These are phyloP conservation scores for Quercus wislizeni DNA, from an alignment of 306 rosid species.

Conservation along the genomic window DNA sequence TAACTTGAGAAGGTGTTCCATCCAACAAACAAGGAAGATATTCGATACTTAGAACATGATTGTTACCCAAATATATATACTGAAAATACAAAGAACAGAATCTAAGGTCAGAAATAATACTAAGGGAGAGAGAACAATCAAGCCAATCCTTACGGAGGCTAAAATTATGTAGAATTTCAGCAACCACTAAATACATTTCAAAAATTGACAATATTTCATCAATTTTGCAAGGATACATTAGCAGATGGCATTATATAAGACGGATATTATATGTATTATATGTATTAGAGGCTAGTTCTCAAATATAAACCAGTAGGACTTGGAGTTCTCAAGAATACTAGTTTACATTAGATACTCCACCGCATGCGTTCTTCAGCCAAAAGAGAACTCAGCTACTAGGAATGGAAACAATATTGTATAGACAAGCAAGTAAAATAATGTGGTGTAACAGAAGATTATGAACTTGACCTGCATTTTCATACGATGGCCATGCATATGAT, in stretches of 20 bases:
- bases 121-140: neutral
- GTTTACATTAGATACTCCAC: neutral
- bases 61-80: neutral
- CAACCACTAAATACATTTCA: neutral
- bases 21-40: neutral
- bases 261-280: no score
- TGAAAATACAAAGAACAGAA: slow-evolving; percentile 13
- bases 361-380: neutral
- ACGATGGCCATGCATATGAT: slow-evolving; percentile 86
- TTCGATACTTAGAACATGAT: slow-evolving; percentile 7
- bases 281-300: neutral
- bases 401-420: slow-evolving; percentile 7
- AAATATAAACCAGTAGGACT: neutral
- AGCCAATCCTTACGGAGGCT: neutral
- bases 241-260: neutral
- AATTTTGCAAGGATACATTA: neutral
- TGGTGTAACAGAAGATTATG: slow-evolving; percentile 5
- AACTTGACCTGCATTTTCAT: slow-evolving; percentile 76
- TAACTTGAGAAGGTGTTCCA: slow-evolving; percentile 14
- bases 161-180: neutral
- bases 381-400: neutral
- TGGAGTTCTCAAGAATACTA: neutral
- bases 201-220: neutral
- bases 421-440: slow-evolving; percentile 7
- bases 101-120: neutral